phyloP scores from a whole-genome alignment of 2,329 filamentous ascomycete genomes.

The Neonectria faginata region DNA sequence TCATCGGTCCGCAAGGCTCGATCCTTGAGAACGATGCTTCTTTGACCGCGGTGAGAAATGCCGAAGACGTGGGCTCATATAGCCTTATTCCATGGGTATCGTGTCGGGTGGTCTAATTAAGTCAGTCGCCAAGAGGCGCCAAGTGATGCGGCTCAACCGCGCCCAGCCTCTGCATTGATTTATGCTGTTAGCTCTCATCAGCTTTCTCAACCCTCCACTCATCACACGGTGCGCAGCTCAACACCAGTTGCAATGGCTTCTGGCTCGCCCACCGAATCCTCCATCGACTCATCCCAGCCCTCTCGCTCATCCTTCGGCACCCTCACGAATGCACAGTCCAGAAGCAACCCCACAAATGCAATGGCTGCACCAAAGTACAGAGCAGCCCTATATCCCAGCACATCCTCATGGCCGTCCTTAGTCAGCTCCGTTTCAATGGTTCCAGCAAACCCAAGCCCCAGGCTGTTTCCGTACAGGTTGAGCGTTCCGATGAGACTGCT shows the following conservation, averaged over 20 bases:
- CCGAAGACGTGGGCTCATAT: neutral
- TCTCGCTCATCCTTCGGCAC: conserved; percentile 7
- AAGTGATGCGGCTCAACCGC: conserved; percentile 8
- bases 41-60: neutral
- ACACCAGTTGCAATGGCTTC: neutral
- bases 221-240: neutral
- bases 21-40: neutral
- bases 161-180: neutral
- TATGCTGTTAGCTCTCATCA: neutral
- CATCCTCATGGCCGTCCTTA: neutral
- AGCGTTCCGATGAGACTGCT: conserved; percentile 59
- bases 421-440: conserved; percentile 49
- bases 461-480: conserved; percentile 48
- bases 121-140: neutral
- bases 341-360: neutral
- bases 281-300: conserved; percentile 3
- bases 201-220: neutral
- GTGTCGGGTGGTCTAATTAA: neutral
- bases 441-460: conserved; percentile 50
- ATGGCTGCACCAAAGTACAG: conserved; percentile 6
- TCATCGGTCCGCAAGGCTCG: neutral
- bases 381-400: conserved; percentile 1
- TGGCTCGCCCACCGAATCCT: neutral
- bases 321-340: conserved; percentile 5
- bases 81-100: neutral